Percentiles rank a stretch among this genome's conserved stretches.
Evolutionary conservation across 2,329 filamentous ascomycete genomes (phyloP).

Genomic region (Pseudohalonectria lignicola): DNA sequence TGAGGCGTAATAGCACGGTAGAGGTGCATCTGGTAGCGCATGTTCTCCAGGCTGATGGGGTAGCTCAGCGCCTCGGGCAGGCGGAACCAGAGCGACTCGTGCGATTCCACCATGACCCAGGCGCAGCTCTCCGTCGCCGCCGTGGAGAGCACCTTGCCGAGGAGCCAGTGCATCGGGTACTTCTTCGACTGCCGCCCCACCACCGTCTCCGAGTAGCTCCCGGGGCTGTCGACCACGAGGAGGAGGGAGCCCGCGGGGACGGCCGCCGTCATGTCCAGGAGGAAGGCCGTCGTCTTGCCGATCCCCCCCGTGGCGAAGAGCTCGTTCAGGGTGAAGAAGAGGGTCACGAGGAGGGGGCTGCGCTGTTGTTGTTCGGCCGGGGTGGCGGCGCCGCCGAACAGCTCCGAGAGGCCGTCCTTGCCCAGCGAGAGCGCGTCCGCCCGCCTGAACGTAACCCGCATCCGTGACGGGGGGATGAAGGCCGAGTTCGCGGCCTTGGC

Average conservation of each 20-base stretch:
- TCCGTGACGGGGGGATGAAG: conserved; percentile 25
- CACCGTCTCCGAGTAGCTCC: conserved; percentile 78
- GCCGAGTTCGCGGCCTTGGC: conserved; percentile 32
- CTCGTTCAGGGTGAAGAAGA: conserved; percentile 94
- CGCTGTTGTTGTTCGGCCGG: conserved; percentile 9
- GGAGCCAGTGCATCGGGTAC: conserved; percentile 90
- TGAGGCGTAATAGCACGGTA: conserved; percentile 45
- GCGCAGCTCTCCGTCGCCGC: conserved; percentile 20
- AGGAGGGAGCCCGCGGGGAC: conserved; percentile 53
- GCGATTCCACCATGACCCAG: conserved; percentile 67
- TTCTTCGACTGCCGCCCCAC: conserved; percentile 51
- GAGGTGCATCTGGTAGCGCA: conserved; percentile 87
- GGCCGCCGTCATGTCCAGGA: conserved; percentile 54
- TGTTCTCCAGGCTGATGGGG: conserved; percentile 81
- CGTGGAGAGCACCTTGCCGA: conserved; percentile 63
- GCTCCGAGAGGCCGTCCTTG: conserved; percentile 17
- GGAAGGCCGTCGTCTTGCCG: conserved; percentile 63
- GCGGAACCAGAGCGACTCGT: conserved; percentile 81
- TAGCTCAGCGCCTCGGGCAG: conserved; percentile 58
- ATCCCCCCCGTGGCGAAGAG: conserved; percentile 70
- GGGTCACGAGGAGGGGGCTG: conserved; percentile 51
- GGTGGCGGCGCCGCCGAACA: too few species aligned
- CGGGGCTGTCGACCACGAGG: conserved; percentile 84
- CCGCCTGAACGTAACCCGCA: conserved; percentile 32
- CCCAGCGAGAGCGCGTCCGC: conserved; percentile 26